Evolutionary conservation across 208 protist species (phyloP), one percentile per base, ranked within the genome.

Genomic region (Trypanosoma scelopori): DNA sequence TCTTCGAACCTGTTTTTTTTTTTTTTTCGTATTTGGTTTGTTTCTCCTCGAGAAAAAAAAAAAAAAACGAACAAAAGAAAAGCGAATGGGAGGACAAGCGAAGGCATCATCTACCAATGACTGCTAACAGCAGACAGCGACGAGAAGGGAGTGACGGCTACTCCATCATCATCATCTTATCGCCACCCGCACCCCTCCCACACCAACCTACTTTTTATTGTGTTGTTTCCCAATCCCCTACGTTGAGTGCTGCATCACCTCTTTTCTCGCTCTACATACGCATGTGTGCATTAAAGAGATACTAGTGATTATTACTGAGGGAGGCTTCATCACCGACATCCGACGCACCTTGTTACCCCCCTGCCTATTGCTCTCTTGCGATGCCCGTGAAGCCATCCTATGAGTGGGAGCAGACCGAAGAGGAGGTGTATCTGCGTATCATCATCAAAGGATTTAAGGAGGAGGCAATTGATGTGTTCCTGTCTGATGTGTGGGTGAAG

Each of bases 341-440:
- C 3, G 5, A 11, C 32, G 5, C 32, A 37, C 32, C 32, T 37
- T 37, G 32, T 9, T 37, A 11, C 9, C 9, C 32, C 32, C 32
- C 9, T 3, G 32, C 32, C 49, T 65, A 22, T 55, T 62, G 46
- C 18, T 16, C 11, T 15, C 5, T n/a, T 25, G 41, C 1, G 25
- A 97, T 97, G 92, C 92, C 92, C 18, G 76, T 97, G 20, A 91
- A 77, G 42, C 89, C 88, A 2, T 45, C 77, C 30, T 95, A 91
- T 62, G 74, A 87, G 48, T 97, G 92, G 92, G 88, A 97, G 43
- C 87, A 97, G 69, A 91, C 86, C 7, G 64, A 69, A 16, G 77
- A 89, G 25, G 77, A 88, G 22, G 74, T 97, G 11, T 71, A 84
- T n/a, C 63, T 97, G 15, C 51, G 81, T 16, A 74, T 94, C 16